Conservation (phyloP, 164 flowering plant genomes). For the Saururus chinensis region DNA sequence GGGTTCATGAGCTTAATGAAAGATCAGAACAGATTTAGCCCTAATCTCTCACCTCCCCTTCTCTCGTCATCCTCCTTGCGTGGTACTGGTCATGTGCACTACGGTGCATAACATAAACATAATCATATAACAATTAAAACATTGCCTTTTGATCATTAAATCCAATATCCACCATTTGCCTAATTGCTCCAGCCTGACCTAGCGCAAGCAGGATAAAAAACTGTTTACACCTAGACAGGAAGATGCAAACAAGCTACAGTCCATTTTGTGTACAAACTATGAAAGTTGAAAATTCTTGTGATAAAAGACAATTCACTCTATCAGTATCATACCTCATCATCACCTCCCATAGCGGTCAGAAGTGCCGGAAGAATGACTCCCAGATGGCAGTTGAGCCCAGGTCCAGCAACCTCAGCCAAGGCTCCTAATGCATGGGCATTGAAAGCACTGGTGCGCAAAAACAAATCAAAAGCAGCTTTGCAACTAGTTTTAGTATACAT, state of each 20-base stretch:
- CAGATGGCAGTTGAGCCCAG: slow-evolving; percentile 78
- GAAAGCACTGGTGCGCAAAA: slow-evolving; percentile 54
- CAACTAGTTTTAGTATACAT: not conserved
- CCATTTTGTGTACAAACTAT: not conserved
- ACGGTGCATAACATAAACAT: not conserved
- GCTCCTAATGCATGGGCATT: slow-evolving; percentile 98
- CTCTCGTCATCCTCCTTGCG: too few relatives aligned
- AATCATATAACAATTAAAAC: too few relatives aligned
- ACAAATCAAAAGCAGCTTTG: not conserved
- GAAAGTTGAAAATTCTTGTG: too few relatives aligned
- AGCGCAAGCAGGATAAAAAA: not conserved
- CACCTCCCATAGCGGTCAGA: slow-evolving; percentile 75
- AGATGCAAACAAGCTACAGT: too few relatives aligned
- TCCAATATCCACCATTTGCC: not conserved
- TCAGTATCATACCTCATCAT: slow-evolving; percentile 42
- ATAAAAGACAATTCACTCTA: too few relatives aligned
- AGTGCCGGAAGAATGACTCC: slow-evolving; percentile 81
- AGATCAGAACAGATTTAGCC: too few relatives aligned
- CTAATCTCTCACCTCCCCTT: too few relatives aligned
- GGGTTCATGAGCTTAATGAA: too few relatives aligned
- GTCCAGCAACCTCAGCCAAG: slow-evolving; percentile 95
- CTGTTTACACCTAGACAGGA: too few relatives aligned
- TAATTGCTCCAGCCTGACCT: not conserved
- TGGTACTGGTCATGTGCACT: too few relatives aligned
- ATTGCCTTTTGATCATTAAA: not conserved